Percentiles rank a stretch among this genome's conserved stretches.
Conservation (phyloP, 345 rosid genomes). For the Balakata baccata region DNA sequence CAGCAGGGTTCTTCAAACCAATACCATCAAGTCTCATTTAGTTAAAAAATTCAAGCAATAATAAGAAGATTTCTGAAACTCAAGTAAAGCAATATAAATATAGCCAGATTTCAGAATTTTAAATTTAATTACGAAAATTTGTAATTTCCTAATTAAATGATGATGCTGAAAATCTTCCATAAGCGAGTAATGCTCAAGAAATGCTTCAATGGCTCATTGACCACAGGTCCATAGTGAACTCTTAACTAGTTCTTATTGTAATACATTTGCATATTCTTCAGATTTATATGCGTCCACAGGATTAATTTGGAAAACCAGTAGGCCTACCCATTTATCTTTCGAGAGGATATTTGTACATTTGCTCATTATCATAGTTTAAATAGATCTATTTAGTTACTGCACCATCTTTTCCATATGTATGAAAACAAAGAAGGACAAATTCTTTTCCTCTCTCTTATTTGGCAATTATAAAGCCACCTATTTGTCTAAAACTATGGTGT, state of each 20-base stretch:
- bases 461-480: too few species aligned
- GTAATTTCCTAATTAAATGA: neutral
- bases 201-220: neutral
- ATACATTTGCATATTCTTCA: too few species aligned
- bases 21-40: neutral
- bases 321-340: too few species aligned
- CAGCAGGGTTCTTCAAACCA: neutral
- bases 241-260: neutral
- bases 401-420: neutral
- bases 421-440: neutral
- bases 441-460: neutral
- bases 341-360: too few species aligned
- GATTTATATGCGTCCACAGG: too few species aligned
- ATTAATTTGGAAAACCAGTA: too few species aligned
- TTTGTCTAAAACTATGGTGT: neutral
- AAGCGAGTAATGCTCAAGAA: neutral
- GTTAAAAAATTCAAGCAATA: conserved; percentile 10
- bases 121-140: neutral
- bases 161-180: neutral
- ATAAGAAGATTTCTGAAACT: neutral
- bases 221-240: neutral
- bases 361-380: too few species aligned
- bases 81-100: neutral
- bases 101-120: neutral
- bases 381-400: neutral